phyloP scores from a whole-genome alignment of 768 basidiomycete genomes.

The Wakefieldia striispora region DNA sequence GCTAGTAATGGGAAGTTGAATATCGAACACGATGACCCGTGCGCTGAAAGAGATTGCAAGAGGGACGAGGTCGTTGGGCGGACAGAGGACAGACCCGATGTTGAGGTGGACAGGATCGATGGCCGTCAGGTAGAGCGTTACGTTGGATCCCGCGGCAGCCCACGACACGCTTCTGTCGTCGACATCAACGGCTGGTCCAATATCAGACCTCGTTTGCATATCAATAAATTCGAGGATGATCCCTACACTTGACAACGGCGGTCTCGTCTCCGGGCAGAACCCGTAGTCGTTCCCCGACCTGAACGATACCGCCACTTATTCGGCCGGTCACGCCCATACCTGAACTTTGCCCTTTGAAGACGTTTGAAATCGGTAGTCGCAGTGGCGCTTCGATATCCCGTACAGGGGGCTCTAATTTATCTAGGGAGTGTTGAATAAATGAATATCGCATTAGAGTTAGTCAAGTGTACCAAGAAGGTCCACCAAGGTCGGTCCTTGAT shows the following conservation, averaged over 20 bases:
- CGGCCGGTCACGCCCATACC: slow-evolving; percentile 80
- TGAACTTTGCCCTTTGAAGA: slow-evolving; percentile 86
- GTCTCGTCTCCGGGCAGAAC: slow-evolving; percentile 92
- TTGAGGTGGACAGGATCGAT: slow-evolving; percentile 85
- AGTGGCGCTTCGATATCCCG: slow-evolving; percentile 76
- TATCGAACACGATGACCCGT: slow-evolving; percentile 91
- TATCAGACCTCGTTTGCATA: background rate
- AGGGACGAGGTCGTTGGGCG: slow-evolving; percentile 66
- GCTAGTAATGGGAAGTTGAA: slow-evolving; percentile 82
- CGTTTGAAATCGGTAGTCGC: slow-evolving; percentile 89
- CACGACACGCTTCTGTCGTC: slow-evolving; percentile 78
- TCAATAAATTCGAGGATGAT: background rate
- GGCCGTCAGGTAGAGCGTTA: slow-evolving; percentile 76
- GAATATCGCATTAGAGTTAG: background rate
- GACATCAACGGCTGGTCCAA: slow-evolving; percentile 69
- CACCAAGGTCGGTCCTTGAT: slow-evolving; percentile 79
- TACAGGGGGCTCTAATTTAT: slow-evolving; percentile 75
- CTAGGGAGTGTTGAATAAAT: slow-evolving; percentile 36
- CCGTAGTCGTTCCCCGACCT: slow-evolving; percentile 85
- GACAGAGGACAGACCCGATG: slow-evolving; percentile 89
- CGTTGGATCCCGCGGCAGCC: slow-evolving; percentile 89
- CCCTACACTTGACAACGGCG: slow-evolving; percentile 68
- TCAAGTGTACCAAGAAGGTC: slow-evolving; percentile 68
- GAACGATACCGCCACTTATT: slow-evolving; percentile 83
- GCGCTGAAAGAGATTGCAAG: slow-evolving; percentile 78